Conservation (phyloP, 2,329 filamentous ascomycete species). For the Hortaea werneckii region DNA sequence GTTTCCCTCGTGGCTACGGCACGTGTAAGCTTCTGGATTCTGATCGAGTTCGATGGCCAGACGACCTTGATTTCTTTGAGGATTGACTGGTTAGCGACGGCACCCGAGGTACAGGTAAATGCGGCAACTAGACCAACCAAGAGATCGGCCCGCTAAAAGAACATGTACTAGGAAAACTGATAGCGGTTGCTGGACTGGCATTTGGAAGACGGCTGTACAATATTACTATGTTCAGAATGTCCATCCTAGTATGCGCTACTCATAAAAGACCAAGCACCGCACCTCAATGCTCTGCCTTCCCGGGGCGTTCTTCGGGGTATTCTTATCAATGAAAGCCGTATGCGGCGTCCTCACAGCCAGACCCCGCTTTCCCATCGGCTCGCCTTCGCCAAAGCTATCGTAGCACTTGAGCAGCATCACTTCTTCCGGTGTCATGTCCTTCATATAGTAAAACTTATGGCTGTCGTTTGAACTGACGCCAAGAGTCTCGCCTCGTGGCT, state of each 20-base stretch:
- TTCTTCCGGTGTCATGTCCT: conserved; percentile 54
- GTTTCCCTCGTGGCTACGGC: too few species aligned
- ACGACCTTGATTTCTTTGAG: too few species aligned
- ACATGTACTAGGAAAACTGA: too few species aligned
- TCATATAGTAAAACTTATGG: conserved; percentile 56
- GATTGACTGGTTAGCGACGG: too few species aligned
- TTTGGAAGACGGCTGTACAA: too few species aligned
- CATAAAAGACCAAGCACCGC: conserved; percentile 64
- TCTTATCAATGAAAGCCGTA: conserved; percentile 68
- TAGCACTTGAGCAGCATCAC: conserved; percentile 45
- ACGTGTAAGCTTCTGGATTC: too few species aligned
- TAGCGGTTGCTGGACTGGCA: too few species aligned
- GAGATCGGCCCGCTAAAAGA: too few species aligned
- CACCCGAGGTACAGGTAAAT: too few species aligned
- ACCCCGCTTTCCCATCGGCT: conserved; percentile 28
- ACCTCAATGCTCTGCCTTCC: conserved; percentile 82
- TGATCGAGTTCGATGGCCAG: too few species aligned
- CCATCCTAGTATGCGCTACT: conserved; percentile 9
- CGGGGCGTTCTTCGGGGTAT: conserved; percentile 58
- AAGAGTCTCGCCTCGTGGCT: conserved; percentile 54
- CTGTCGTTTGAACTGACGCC: conserved; percentile 46
- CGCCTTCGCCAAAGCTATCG: conserved; percentile 34
- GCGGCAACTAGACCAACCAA: too few species aligned
- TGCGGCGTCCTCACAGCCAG: conserved; percentile 49
- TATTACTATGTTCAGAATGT: too few species aligned